Evolutionary conservation across 441 rosid genomes (phyloP).

Genomic region (Geranium incanum): DNA sequence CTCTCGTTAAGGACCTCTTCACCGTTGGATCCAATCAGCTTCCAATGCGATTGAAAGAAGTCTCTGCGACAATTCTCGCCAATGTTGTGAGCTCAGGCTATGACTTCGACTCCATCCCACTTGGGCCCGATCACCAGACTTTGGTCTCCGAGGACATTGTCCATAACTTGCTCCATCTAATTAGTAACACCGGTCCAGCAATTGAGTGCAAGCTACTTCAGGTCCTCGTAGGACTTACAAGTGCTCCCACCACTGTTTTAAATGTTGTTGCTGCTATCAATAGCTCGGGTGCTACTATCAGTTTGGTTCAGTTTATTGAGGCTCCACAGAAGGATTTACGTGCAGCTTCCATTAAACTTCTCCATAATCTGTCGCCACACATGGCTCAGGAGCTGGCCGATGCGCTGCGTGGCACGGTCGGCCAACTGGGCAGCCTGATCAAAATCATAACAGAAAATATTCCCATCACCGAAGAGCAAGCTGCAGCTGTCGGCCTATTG

Average conservation of each 20-base stretch:
- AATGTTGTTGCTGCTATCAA: constrained; percentile 75
- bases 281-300: constrained; percentile 79
- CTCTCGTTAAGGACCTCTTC: constrained; percentile 77
- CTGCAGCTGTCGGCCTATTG: constrained; percentile 79
- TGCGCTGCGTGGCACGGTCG: constrained; percentile 66
- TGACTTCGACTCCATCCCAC: constrained; percentile 53
- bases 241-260: constrained; percentile 46
- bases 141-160: constrained; percentile 77
- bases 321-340: constrained; percentile 79
- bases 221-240: constrained; percentile 89
- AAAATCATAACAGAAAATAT: constrained; percentile 62
- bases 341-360: constrained; percentile 74
- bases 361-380: constrained; percentile 70
- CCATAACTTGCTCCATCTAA: constrained; percentile 68
- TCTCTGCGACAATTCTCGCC: constrained; percentile 87
- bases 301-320: constrained; percentile 95
- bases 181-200: constrained; percentile 94
- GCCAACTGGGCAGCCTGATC: constrained; percentile 75
- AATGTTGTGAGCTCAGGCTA: constrained; percentile 71
- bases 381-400: constrained; percentile 82
- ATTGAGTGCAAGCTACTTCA: constrained; percentile 92
- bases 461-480: constrained; percentile 79
- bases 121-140: constrained; percentile 64
- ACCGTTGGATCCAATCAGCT: constrained; percentile 61
- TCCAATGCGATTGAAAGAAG: constrained; percentile 81